phyloP scores from a whole-genome alignment of 345 rosid genomes.

The Populus tremula region DNA sequence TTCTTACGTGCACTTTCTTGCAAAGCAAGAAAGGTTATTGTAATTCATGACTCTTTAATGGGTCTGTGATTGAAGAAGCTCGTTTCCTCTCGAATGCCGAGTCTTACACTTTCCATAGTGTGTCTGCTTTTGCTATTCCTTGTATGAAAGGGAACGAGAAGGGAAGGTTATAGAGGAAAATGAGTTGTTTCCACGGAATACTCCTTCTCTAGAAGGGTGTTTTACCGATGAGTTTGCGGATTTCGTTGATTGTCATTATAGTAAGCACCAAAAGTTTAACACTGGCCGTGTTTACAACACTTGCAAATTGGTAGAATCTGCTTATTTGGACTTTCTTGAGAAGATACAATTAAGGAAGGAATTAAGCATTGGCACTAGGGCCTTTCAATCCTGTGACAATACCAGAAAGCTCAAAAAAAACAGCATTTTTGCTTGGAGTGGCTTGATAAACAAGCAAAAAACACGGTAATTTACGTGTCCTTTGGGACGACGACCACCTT shows the following conservation, averaged over 20 bases:
- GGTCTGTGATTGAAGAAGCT: conserved; percentile 37
- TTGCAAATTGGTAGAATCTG: conserved; percentile 34
- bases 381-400: conserved; percentile 40
- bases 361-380: conserved; percentile 40
- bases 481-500: conserved; percentile 52
- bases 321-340: conserved; percentile 32
- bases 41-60: conserved; percentile 46
- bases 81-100: conserved; percentile 28
- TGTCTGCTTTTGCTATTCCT: conserved; percentile 35
- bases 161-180: conserved; percentile 12
- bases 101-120: conserved; percentile 42
- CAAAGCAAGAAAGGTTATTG: conserved; percentile 24
- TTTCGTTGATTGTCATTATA: conserved; percentile 25
- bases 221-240: conserved; percentile 35
- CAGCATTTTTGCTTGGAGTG: conserved; percentile 35
- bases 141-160: conserved; percentile 18
- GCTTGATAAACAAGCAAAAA: conserved; percentile 39
- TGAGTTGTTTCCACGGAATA: conserved; percentile 1
- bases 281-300: conserved; percentile 46
- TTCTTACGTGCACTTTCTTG: conserved; percentile 28
- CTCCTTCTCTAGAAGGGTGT: conserved; percentile 48
- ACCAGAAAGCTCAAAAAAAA: background rate
- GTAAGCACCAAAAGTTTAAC: background rate
- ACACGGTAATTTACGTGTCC: conserved; percentile 44
- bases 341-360: background rate